Evolutionary conservation across 2,329 filamentous ascomycete genomes (phyloP).

Genomic region (Arthrobotrys pseudoclavata): DNA sequence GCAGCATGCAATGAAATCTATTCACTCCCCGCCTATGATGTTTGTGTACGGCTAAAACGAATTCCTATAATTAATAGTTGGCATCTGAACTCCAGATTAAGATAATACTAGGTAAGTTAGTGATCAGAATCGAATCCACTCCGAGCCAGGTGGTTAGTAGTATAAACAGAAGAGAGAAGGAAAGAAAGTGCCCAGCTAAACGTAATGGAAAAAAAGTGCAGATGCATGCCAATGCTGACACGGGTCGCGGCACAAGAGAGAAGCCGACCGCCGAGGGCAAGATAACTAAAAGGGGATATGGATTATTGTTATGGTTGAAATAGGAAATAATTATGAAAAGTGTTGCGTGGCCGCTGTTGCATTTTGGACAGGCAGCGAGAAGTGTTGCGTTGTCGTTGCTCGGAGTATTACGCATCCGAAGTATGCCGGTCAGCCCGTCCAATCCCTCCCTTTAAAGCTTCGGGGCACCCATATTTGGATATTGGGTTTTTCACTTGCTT

Average conservation of each 20-base stretch:
- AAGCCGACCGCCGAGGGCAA: slow-evolving; percentile 16
- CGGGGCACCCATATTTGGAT: background rate
- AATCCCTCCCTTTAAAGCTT: slow-evolving; percentile 22
- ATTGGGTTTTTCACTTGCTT: background rate
- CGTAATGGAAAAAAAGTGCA: slow-evolving; percentile 10
- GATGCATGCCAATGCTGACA: slow-evolving; percentile 34
- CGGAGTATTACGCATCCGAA: slow-evolving; percentile 41
- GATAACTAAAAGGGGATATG: slow-evolving; percentile 11
- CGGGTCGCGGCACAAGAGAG: slow-evolving; percentile 10
- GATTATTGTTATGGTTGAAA: slow-evolving; percentile 16
- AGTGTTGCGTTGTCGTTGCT: slow-evolving; percentile 38
- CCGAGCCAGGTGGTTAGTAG: slow-evolving; percentile 10
- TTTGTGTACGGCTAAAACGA: slow-evolving; percentile 29
- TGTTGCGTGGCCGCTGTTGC: slow-evolving; percentile 42
- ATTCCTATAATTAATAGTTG: slow-evolving; percentile 27
- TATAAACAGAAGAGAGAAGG: slow-evolving; percentile 17
- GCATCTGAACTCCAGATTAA: slow-evolving; percentile 30
- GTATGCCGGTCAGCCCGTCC: slow-evolving; percentile 31
- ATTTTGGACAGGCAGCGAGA: slow-evolving; percentile 27
- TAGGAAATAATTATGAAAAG: slow-evolving; percentile 13
- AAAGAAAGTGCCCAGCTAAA: slow-evolving; percentile 31
- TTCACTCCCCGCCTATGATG: slow-evolving; percentile 2
- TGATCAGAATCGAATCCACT: slow-evolving; percentile 35
- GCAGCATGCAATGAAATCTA: slow-evolving; percentile 38
- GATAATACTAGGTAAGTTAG: slow-evolving; percentile 1